Evolutionary conservation across 495 filamentous ascomycete genomes (phyloP).

Genomic region (Tricharina praecox): DNA sequence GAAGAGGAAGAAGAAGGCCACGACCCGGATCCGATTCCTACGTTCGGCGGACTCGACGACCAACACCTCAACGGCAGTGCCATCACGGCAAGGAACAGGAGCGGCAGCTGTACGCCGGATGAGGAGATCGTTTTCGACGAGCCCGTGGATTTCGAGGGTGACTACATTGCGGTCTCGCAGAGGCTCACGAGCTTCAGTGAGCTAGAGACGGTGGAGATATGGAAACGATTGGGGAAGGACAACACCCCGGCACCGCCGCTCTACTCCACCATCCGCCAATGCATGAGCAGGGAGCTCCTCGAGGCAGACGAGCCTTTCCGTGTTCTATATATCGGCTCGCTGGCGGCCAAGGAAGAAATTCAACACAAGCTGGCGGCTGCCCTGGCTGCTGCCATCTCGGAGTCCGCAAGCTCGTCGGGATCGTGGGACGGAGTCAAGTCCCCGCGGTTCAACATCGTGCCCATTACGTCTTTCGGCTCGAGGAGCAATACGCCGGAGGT

Average conservation of each 20-base stretch:
- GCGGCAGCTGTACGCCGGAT: not conserved
- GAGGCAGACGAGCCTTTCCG: constrained; percentile 49
- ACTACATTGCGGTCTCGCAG: constrained; percentile 45
- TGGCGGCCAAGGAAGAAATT: constrained; percentile 47
- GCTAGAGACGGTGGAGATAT: constrained; percentile 35
- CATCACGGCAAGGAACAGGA: constrained; percentile 20
- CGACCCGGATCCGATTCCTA: constrained; percentile 24
- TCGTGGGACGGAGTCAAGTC: constrained; percentile 30
- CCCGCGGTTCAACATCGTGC: constrained; percentile 57
- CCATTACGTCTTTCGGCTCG: constrained; percentile 52
- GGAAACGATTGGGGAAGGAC: constrained; percentile 24
- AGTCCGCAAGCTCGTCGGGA: constrained; percentile 31
- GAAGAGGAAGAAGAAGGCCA: constrained; percentile 11
- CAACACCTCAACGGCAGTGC: constrained; percentile 21
- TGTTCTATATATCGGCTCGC: constrained; percentile 50
- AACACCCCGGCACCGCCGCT: constrained; percentile 25
- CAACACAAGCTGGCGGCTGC: constrained; percentile 60
- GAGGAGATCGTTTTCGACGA: constrained; percentile 44
- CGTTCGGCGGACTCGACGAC: constrained; percentile 26
- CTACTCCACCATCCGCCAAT: constrained; percentile 48
- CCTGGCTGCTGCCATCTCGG: constrained; percentile 35
- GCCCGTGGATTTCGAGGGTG: constrained; percentile 35
- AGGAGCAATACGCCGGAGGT: constrained; percentile 46
- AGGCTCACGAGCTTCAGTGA: constrained; percentile 43
- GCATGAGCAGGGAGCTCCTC: constrained; percentile 48